Conservation (phyloP, 1,139 yeast genomes). For the Blastobotrys serpentis region DNA sequence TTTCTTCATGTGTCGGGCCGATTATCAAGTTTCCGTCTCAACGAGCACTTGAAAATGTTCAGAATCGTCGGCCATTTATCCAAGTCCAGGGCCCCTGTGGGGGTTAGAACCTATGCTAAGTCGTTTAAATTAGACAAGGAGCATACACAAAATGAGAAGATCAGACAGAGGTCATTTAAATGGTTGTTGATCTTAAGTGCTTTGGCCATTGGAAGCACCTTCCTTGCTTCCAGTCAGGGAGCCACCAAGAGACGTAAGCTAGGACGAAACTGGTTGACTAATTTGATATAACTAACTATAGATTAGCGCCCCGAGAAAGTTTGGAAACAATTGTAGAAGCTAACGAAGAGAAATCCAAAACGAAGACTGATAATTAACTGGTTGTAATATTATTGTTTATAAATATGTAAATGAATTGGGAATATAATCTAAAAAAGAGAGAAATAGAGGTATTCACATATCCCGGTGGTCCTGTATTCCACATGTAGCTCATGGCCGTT, state of each 20-base stretch:
- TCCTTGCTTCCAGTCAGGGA: slow-evolving; percentile 13
- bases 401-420: too few species aligned
- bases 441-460: too few species aligned
- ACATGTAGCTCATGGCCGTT: too few species aligned
- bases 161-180: slow-evolving; percentile 15
- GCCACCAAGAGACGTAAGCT: slow-evolving; percentile 6
- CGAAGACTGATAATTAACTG: neutral
- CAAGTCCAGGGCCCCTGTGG: neutral
- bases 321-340: slow-evolving; percentile 6
- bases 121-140: slow-evolving; percentile 13
- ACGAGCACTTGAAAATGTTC: too few species aligned
- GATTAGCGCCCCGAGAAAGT: slow-evolving; percentile 4
- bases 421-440: too few species aligned
- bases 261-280: neutral
- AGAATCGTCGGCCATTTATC: neutral
- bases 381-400: neutral
- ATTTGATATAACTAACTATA: neutral
- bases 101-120: neutral
- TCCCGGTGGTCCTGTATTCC: too few species aligned
- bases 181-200: slow-evolving; percentile 19
- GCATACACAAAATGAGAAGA: slow-evolving; percentile 11
- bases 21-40: too few species aligned
- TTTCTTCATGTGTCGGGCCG: too few species aligned
- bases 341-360: slow-evolving; percentile 6
- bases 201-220: slow-evolving; percentile 19